A percentile compares a stretch with the other conserved stretches of the same genome.
Conservation (phyloP, 2,329 filamentous ascomycete genomes). For the Domatiomyces catenatus region DNA sequence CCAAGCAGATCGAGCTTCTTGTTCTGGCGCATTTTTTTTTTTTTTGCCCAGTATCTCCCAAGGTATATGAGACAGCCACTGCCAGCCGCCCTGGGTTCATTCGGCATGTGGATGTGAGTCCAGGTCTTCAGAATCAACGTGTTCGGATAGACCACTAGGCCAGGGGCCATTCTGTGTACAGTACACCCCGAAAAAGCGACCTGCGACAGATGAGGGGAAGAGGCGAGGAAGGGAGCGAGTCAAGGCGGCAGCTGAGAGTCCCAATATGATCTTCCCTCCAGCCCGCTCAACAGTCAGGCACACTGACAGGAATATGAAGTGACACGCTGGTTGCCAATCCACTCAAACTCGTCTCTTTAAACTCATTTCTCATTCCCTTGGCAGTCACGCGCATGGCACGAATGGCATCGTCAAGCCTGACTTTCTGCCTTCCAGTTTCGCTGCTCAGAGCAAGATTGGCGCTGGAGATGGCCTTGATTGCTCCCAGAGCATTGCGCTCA, state of each 20-base stretch:
- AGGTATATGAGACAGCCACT: no score
- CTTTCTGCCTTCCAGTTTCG: conserved; percentile 11
- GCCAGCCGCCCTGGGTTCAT: no score
- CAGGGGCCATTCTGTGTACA: no score
- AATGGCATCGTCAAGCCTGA: conserved; percentile 12
- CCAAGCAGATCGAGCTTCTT: no score
- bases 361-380: conserved; percentile 12
- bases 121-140: neutral
- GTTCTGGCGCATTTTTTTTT: no score
- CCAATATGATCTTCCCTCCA: no score
- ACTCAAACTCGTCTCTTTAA: conserved; percentile 15
- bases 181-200: no score
- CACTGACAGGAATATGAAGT: conserved; percentile 13
- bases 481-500: conserved; percentile 13
- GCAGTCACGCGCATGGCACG: conserved; percentile 14
- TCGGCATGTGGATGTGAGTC: neutral
- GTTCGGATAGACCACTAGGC: no score
- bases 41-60: no score
- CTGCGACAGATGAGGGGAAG: no score
- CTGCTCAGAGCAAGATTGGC: conserved; percentile 12
- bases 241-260: no score
- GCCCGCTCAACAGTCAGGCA: conserved; percentile 9
- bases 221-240: no score
- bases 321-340: conserved; percentile 12
- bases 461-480: conserved; percentile 13